Percentiles rank a stretch among this genome's conserved stretches.
These are phyloP conservation scores for Podila verticillata DNA, from an alignment of 192 early-diverging fungal genomes.

Conservation along the genomic window DNA sequence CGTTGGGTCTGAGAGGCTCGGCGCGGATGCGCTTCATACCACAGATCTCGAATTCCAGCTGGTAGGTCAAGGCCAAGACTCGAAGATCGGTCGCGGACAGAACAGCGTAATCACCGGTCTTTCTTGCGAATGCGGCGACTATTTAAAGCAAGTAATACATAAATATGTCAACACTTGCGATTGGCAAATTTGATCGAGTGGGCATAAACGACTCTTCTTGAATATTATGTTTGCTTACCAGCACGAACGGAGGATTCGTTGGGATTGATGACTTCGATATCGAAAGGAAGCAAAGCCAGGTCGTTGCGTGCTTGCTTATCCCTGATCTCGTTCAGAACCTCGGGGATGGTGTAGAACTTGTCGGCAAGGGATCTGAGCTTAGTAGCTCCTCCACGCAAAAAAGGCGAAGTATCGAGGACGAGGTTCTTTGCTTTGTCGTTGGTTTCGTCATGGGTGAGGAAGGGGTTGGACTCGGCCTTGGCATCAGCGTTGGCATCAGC, in stretches of 20 bases:
- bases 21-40: slow-evolving; percentile 75
- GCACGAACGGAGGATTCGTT: slow-evolving; percentile 71
- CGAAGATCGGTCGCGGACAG: slow-evolving; percentile 87
- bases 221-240: slow-evolving; percentile 39
- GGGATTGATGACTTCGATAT: slow-evolving; percentile 68
- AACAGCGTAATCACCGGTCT: slow-evolving; percentile 89
- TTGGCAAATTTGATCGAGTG: no score
- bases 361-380: slow-evolving; percentile 70
- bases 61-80: slow-evolving; percentile 89
- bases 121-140: slow-evolving; percentile 87
- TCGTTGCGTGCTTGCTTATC: slow-evolving; percentile 75
- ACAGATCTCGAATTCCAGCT: slow-evolving; percentile 83
- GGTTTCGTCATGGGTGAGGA: slow-evolving; percentile 28
- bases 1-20: slow-evolving; percentile 67
- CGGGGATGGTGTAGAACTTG: slow-evolving; percentile 86
- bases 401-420: slow-evolving; percentile 80
- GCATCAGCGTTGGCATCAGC: neutral
- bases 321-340: slow-evolving; percentile 86
- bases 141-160: slow-evolving; percentile 18
- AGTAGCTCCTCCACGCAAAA: slow-evolving; percentile 68
- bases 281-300: slow-evolving; percentile 68
- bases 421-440: slow-evolving; percentile 60
- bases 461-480: slow-evolving; percentile 16
- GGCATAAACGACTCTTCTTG: neutral
- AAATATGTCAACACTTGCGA: slow-evolving; percentile 19